Base-by-base conservation (phyloP, 1,284 basidiomycete species). In the Malassezia japonica region DNA sequence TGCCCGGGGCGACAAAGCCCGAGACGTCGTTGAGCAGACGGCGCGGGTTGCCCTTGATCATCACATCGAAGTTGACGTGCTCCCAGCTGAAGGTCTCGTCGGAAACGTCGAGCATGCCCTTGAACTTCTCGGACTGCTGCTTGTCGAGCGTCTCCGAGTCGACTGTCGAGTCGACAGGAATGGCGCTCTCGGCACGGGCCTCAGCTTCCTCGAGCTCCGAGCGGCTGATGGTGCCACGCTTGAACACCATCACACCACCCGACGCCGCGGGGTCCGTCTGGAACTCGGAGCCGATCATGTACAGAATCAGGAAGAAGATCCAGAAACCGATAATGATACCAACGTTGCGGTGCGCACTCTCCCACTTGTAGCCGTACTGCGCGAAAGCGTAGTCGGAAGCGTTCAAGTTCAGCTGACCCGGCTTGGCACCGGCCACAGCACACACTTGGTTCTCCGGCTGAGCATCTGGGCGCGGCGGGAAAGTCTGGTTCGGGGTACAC, bases 21-120 rank as follows among this genome's bases (percentile, higher is more conserved):
- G 50, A 57, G 2, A 82, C 86, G 5, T 65, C 43, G 38, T 61
- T 51, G 16, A 69, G 52, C 20, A 69, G 59, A 5, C 59, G 56
- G 8, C 66, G 62, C 6, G 49, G 46, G 8, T 56, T 44, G 32
- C 61, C 65, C 43, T 67, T 63, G 50, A 69, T 55, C 18, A 48
- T 21, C 10, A 69, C 58, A 20, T 60, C 57, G 42, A 60, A 69
- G 48, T 59, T 60, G 37, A 69, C 46, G 34, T 69, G 25, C 23
- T 43, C 38, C 62, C 62, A 69, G 25, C 55, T 56, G 36, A 68
- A 68, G 8, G 61, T 40, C 20, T 61, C 59, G 12, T 53, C 48
- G 15, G 57, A 57, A 3, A 55, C 51, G n/a, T 60, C 51, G 32
- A 69, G 49, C 46, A 53, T 53, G 15, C 48, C 54, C 4, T 46